Evolutionary conservation across 2,329 filamentous ascomycete species (phyloP), one percentile per base, ranked within the genome.

Genomic region (Eurotiales sp.): DNA sequence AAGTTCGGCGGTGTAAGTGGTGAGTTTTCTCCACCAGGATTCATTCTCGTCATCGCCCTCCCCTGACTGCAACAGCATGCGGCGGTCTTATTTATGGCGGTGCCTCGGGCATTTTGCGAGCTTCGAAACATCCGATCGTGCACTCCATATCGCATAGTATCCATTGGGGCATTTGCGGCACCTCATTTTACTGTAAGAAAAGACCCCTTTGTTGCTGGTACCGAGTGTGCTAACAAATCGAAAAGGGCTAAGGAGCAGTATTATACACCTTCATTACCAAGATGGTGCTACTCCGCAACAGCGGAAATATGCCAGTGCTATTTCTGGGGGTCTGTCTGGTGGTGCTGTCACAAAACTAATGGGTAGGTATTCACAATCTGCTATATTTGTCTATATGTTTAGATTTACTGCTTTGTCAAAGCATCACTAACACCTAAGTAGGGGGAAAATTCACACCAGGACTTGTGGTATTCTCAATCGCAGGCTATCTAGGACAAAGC

Each of bases 91-190:
- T 87, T 25, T 75, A 82, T 47, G 87, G 86, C 30, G 84, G 86
- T 46, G 80, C 85, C 45, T 79, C 80, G 30, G 90, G 89, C 23
- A 85, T 95, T 42, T 68, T 91, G 43, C 80, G 83, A 52, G 85
- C 86, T n/a, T 42, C 46, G 15, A 77, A 75, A 19, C 81, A 88
- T 3, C 77, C 81, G 3, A 66, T 83, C 2, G 70, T 92, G 6
- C 92, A 90, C 70, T 85, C 88, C 0, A 59, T 86, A 11, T 79
- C 85, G 32, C 84, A 86, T 19, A 87, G 88, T 15, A 75, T 88
- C 36, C 90, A 95, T 71, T 96, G 88, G 82, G 89, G 89, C 68
- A 78, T 82, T 37, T 78, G 95, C 34, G 89, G 89, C 30, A 82
- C 80, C 42, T 87, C 82, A 14, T 96, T 85, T 65, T 92, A 85